phyloP scores from a whole-genome alignment of 768 basidiomycete genomes.

The Leccinum disarticulatum region DNA sequence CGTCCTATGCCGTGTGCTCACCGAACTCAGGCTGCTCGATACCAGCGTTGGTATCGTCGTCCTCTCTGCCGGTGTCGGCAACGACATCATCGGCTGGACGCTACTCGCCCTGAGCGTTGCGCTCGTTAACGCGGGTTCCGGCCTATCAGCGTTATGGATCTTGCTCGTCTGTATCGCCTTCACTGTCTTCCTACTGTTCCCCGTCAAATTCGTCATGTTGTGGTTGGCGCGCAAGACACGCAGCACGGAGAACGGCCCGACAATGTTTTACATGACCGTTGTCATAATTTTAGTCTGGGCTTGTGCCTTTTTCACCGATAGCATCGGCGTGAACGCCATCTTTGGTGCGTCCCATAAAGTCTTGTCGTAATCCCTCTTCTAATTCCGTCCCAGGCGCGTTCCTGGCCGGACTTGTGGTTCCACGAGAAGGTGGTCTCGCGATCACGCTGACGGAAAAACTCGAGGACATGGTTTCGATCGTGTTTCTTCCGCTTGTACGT shows the following conservation, averaged over 20 bases:
- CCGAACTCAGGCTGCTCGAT: constrained; percentile 87
- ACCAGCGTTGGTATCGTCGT: constrained; percentile 93
- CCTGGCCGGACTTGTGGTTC: constrained; percentile 77
- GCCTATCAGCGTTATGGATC: constrained; percentile 83
- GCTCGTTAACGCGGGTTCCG: constrained; percentile 83
- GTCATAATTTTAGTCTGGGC: constrained; percentile 81
- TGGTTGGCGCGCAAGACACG: constrained; percentile 81
- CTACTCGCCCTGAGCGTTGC: constrained; percentile 90
- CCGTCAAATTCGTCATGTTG: constrained; percentile 56
- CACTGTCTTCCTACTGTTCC: constrained; percentile 72
- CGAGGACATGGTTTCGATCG: constrained; percentile 92
- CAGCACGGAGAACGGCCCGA: constrained; percentile 78
- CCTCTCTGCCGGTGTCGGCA: constrained; percentile 88
- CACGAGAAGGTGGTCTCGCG: constrained; percentile 83
- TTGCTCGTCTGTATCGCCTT: constrained; percentile 79
- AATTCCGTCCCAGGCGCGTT: constrained; percentile 59
- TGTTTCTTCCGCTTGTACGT: constrained; percentile 80
- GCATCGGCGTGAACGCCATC: constrained; percentile 89
- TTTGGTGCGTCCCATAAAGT: constrained; percentile 54
- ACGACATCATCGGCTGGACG: constrained; percentile 86
- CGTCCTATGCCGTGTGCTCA: constrained; percentile 82
- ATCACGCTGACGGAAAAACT: constrained; percentile 90
- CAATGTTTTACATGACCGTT: constrained; percentile 85
- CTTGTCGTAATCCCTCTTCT: not conserved
- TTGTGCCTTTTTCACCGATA: constrained; percentile 89